These are phyloP conservation scores for Ophiostoma sp. DNA, from an alignment of 2,329 filamentous ascomycete genomes.

Conservation along the genomic window DNA sequence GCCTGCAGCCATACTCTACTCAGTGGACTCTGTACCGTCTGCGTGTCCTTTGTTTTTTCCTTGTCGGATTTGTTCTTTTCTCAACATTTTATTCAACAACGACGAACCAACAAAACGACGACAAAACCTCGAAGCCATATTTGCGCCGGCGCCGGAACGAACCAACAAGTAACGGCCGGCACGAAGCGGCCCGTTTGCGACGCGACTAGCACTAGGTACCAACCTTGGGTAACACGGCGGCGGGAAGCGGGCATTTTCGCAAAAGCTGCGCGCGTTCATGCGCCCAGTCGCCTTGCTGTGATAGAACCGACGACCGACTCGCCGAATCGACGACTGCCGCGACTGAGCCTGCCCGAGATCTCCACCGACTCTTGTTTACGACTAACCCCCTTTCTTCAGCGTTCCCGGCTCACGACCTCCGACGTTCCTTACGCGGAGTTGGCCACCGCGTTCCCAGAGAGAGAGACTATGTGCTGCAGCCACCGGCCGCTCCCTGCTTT, in stretches of 20 bases:
- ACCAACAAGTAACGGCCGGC: not conserved
- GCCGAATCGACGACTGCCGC: not conserved
- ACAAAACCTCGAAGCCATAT: not conserved
- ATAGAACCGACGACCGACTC: not conserved
- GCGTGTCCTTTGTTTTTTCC: conserved; percentile 17
- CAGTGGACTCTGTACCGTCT: not conserved
- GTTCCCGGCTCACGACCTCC: not conserved
- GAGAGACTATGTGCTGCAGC: conserved; percentile 18
- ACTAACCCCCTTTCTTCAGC: not conserved
- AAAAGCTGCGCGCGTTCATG: conserved; percentile 6
- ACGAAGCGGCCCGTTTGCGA: not conserved
- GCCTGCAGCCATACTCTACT: too few species aligned
- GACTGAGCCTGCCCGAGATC: not conserved
- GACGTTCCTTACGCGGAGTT: not conserved
- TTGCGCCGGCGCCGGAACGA: conserved; percentile 10
- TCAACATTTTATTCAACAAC: not conserved
- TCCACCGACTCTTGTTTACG: not conserved
- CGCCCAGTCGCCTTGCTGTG: conserved; percentile 3
- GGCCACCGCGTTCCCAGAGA: not conserved
- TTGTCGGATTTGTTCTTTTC: not conserved
- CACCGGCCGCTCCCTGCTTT: conserved; percentile 4
- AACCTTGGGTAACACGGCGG: conserved; percentile 1
- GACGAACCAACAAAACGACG: not conserved
- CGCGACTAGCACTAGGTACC: not conserved
- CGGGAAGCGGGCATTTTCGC: not conserved